A percentile compares a stretch with the other conserved stretches of the same genome.
These are phyloP conservation scores for Fusarium torreyae DNA, from an alignment of 2,329 filamentous ascomycete species.

Conservation along the genomic window DNA sequence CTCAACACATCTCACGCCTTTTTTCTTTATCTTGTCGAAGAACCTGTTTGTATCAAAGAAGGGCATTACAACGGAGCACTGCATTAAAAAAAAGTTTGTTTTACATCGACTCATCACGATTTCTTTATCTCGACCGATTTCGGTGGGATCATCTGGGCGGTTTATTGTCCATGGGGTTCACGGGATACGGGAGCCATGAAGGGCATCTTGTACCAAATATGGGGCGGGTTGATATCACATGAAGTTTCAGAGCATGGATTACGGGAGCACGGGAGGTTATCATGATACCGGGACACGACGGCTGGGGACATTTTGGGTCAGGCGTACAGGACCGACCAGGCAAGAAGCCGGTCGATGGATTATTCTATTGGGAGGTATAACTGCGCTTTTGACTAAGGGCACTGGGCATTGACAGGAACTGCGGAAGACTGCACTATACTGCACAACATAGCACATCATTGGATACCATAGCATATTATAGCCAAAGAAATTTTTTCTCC, in stretches of 20 bases:
- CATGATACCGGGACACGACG: constrained; percentile 54
- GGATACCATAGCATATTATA: constrained; percentile 51
- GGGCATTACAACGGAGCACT: constrained; percentile 65
- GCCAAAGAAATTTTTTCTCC: constrained; percentile 46
- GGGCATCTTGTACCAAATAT: constrained; percentile 53
- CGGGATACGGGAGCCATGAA: constrained; percentile 45
- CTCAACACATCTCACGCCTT: constrained; percentile 43
- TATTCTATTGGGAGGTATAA: constrained; percentile 43
- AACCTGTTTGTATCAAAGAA: constrained; percentile 61
- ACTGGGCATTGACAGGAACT: constrained; percentile 47
- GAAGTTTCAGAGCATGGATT: constrained; percentile 56
- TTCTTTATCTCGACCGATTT: constrained; percentile 41
- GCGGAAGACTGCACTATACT: constrained; percentile 51
- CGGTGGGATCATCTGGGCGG: constrained; percentile 45
- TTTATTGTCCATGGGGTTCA: constrained; percentile 45
- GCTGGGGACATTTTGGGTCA: constrained; percentile 44
- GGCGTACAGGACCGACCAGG: constrained; percentile 49
- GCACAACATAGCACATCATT: constrained; percentile 50
- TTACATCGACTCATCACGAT: constrained; percentile 46
- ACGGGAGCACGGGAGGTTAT: constrained; percentile 52
- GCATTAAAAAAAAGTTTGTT: constrained; percentile 62
- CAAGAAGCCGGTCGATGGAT: constrained; percentile 46
- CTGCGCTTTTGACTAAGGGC: constrained; percentile 43
- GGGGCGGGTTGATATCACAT: constrained; percentile 52
- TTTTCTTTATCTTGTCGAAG: constrained; percentile 44